Conservation (phyloP, 352 stramenopile species). For the Phytophthora nicotianae region DNA sequence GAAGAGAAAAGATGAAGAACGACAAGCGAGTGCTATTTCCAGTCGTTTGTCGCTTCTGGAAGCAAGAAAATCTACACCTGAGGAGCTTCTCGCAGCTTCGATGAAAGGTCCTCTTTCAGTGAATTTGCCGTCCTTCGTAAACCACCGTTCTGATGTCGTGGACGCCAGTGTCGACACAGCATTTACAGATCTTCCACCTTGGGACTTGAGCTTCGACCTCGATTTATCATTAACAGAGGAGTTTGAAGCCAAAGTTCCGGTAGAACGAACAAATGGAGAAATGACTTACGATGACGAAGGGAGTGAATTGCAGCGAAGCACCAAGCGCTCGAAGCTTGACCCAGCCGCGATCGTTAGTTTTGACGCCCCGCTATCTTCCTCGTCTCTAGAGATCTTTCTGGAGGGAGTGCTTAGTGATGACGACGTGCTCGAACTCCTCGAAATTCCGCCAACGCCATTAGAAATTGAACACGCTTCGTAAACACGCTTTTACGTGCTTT, state of each 20-base stretch:
- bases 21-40: neutral
- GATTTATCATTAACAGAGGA: constrained; percentile 1
- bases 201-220: constrained; percentile 9
- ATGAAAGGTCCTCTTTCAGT: neutral
- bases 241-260: neutral
- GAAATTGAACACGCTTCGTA: neutral
- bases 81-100: constrained; percentile 10
- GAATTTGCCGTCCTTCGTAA: neutral
- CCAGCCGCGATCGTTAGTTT: neutral
- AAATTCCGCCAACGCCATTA: neutral
- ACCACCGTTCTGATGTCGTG: neutral
- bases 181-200: neutral
- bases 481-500: no score
- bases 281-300: neutral
- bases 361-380: constrained; percentile 1
- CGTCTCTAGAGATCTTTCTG: constrained; percentile 8
- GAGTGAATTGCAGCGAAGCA: neutral
- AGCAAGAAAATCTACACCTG: neutral
- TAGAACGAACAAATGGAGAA: neutral
- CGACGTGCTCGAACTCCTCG: constrained; percentile 13
- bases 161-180: neutral
- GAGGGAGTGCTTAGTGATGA: constrained; percentile 19
- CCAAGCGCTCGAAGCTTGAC: constrained; percentile 5
- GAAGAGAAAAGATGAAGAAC: constrained; percentile 10
- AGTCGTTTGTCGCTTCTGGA: neutral